Evolutionary conservation across 345 rosid species (phyloP), one percentile per base, ranked within the genome.

Genomic region (Chamaenerion angustifolium): DNA sequence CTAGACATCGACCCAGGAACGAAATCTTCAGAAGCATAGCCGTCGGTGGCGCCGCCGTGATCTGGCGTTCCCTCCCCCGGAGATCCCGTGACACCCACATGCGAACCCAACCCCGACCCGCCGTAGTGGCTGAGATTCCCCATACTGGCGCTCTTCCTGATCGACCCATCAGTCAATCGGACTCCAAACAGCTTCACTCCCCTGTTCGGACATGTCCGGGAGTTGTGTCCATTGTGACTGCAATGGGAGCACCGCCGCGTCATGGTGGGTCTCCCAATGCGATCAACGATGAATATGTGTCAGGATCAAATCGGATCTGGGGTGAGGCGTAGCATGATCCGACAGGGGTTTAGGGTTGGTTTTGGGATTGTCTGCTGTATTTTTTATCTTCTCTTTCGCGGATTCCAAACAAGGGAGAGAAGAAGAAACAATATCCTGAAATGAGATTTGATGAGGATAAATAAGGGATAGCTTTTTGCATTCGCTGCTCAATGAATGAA

Each of bases 181-280:
- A 93, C 99, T 11, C 99, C 99, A 59, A 93, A 93, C 0, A 93
- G 79, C 79, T 77, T 88, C 42, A 93, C 94, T 12, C 96, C 95
- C 46, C 94, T 88, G 57, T 82, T 93, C 44, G 99, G 95, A 52
- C 99, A 88, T 12, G 99, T 93, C 62, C 96, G 68, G 15, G 99
- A 80, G 77, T 93, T 88, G 80, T 93, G 99, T 23, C 99, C 99
- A 73, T 93, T 82, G 82, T 82, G 79, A 74, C 94, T 80, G 76
- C 99, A 93, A 77, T 93, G 99, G 57, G 96, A 93, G 65, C 99
- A 93, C 35, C 96, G 90, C 49, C 96, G 94, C 43, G 97, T 88
- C 99, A 93, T 82, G 53, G 27, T 35, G 16, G 41, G 14, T 4
- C 48, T 57, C 15, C n/a, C 43, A 37, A 27, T 16, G 53, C 16